Evolutionary conservation across 495 filamentous ascomycete genomes (phyloP).

Genomic region (Aspergillus conjunctus): DNA sequence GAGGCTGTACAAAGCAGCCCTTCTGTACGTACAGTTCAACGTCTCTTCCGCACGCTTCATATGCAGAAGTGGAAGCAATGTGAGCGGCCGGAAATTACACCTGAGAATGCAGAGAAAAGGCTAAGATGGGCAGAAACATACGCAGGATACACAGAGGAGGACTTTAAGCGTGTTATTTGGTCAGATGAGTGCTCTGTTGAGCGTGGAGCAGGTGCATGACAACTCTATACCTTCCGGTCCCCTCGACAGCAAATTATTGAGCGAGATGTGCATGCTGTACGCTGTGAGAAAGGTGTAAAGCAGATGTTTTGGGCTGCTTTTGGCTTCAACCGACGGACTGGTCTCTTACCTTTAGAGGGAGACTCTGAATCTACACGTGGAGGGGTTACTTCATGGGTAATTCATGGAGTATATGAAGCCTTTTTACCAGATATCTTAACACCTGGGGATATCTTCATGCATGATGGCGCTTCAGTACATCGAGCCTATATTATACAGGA

Average conservation of each 20-base stretch:
- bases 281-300: conserved; percentile 3
- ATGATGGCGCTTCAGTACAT: conserved; percentile 2
- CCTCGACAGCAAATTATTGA: background rate
- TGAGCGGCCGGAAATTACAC: too few species aligned
- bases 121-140: background rate
- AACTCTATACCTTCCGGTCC: background rate
- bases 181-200: background rate
- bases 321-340: conserved; percentile 1
- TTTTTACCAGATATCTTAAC: background rate
- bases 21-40: too few species aligned
- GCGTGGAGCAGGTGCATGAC: background rate
- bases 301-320: conserved; percentile 12
- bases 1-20: too few species aligned
- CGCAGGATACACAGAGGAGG: background rate
- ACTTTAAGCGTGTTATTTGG: background rate
- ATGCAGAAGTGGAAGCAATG: too few species aligned
- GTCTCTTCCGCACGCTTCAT: too few species aligned
- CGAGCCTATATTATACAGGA: background rate
- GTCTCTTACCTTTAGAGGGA: background rate
- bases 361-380: background rate
- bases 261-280: conserved; percentile 5
- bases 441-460: conserved; percentile 7
- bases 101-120: background rate
- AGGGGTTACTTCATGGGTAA: conserved; percentile 2
- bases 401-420: conserved; percentile 4